These are phyloP conservation scores for Agrocybe chaxingu DNA, from an alignment of 768 basidiomycete genomes.

Conservation along the genomic window DNA sequence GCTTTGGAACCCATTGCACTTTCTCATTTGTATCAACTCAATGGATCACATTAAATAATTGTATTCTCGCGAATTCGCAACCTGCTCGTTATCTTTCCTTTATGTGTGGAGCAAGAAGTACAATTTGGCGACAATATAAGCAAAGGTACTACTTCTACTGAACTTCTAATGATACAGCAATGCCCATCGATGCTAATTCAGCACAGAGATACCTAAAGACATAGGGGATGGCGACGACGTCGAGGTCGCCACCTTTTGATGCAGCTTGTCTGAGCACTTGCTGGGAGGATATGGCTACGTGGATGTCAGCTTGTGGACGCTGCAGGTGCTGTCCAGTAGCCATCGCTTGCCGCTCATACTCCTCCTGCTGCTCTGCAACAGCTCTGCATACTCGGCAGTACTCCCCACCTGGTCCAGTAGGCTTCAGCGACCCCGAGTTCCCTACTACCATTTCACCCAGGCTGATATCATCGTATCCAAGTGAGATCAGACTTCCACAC, in stretches of 20 bases:
- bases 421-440: conserved; percentile 45
- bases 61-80: conserved; percentile 7
- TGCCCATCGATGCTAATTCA: conserved; percentile 98
- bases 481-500: conserved; percentile 92
- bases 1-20: conserved; percentile 6
- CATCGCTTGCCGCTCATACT: conserved; percentile 55
- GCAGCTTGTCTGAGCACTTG: conserved; percentile 59
- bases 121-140: not conserved
- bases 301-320: conserved; percentile 47
- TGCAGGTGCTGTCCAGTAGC: conserved; percentile 51
- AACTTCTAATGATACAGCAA: conserved; percentile 82
- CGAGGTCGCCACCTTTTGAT: conserved; percentile 78
- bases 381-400: conserved; percentile 94
- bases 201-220: conserved; percentile 94
- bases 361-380: conserved; percentile 60
- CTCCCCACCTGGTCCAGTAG: conserved; percentile 80
- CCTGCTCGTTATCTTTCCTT: not conserved
- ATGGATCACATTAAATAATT: conserved; percentile 6
- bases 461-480: conserved; percentile 90
- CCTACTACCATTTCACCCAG: conserved; percentile 63
- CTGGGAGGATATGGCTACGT: conserved; percentile 63
- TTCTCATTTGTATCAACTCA: conserved; percentile 3
- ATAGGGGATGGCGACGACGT: conserved; percentile 93
- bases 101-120: conserved; percentile 5
- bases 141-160: conserved; percentile 31